Conservation (phyloP, 2,329 filamentous ascomycete genomes). For the Xenoacremonium recifei region DNA sequence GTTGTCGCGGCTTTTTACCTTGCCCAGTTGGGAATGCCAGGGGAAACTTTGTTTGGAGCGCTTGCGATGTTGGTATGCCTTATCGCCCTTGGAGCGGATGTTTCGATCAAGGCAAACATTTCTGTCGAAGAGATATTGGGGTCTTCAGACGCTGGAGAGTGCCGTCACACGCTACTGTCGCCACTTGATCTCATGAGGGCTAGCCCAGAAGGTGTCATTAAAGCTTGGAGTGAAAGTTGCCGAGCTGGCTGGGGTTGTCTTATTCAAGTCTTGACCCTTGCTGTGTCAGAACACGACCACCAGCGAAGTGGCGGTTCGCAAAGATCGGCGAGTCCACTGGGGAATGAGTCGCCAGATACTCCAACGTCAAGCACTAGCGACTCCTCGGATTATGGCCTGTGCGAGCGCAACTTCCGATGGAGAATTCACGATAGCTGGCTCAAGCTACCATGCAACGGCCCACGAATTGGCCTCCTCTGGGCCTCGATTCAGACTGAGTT, state of each 20-base stretch:
- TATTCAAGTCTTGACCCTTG: background rate
- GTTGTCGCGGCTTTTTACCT: slow-evolving; percentile 9
- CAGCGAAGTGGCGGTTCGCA: background rate
- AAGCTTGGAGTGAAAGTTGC: slow-evolving; percentile 3
- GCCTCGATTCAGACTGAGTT: slow-evolving; percentile 12
- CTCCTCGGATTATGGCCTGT: background rate
- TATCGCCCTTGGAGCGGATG: background rate
- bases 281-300: background rate
- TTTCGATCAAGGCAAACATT: background rate
- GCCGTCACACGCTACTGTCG: slow-evolving; percentile 1
- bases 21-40: slow-evolving; percentile 1
- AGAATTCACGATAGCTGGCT: background rate
- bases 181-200: slow-evolving; percentile 2
- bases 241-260: slow-evolving; percentile 4
- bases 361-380: background rate
- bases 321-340: background rate
- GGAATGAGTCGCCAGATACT: background rate
- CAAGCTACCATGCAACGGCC: background rate
- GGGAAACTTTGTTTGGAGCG: slow-evolving; percentile 14
- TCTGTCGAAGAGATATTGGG: slow-evolving; percentile 7
- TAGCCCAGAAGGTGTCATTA: slow-evolving; percentile 1
- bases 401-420: background rate
- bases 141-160: background rate
- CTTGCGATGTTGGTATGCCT: slow-evolving; percentile 9
- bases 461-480: slow-evolving; percentile 8